phyloP scores from a whole-genome alignment of 495 filamentous ascomycete genomes.

The Aspergillus avenaceus region DNA sequence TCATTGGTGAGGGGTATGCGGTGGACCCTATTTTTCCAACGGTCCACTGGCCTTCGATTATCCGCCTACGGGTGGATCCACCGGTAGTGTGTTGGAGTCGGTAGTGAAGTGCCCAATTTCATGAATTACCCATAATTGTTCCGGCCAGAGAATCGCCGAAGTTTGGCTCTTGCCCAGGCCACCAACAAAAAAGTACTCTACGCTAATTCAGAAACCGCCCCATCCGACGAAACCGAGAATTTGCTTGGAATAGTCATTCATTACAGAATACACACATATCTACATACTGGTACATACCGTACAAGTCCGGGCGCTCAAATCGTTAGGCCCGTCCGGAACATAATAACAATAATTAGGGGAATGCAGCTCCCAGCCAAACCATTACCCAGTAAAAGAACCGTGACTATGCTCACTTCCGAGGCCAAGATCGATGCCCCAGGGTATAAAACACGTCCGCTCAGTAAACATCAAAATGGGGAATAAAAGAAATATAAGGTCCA shows the following conservation, averaged over 20 bases:
- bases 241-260: conserved; percentile 5
- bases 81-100: background rate
- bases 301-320: conserved; percentile 4
- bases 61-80: background rate
- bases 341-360: conserved; percentile 5
- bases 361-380: too few relatives aligned
- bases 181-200: background rate
- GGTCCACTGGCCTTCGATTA: background rate
- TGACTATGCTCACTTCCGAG: conserved; percentile 2
- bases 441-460: conserved; percentile 3
- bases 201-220: too few relatives aligned
- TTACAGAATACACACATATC: conserved; percentile 20
- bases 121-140: background rate
- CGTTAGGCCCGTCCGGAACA: too few relatives aligned
- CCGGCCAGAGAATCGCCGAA: background rate
- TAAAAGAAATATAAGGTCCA: background rate
- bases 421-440: conserved; percentile 1
- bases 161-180: background rate
- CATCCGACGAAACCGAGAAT: too few relatives aligned
- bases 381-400: conserved; percentile 1
- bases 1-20: background rate
- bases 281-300: conserved; percentile 20
- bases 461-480: conserved; percentile 3
- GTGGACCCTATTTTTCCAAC: background rate
- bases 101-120: background rate